These are phyloP conservation scores for Xylaria multiplex DNA, from an alignment of 2,329 filamentous ascomycete species.

Conservation along the genomic window DNA sequence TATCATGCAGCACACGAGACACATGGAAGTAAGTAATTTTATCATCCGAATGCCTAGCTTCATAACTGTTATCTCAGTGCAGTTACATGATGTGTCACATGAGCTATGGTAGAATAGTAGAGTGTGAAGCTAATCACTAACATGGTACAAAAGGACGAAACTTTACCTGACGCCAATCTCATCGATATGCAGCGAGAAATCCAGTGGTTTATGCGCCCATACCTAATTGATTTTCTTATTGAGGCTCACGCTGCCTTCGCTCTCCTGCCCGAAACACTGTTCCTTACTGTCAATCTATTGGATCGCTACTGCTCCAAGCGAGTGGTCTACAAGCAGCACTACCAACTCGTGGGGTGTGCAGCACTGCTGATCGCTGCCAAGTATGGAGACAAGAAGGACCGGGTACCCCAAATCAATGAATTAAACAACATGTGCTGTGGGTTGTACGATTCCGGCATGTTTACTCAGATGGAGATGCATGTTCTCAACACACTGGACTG, in stretches of 20 bases:
- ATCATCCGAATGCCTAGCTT: not conserved
- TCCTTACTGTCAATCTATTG: conserved; percentile 94
- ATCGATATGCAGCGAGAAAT: conserved; percentile 99
- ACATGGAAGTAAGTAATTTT: conserved; percentile 79
- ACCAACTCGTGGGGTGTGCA: conserved; percentile 96
- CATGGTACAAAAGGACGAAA: conserved; percentile 70
- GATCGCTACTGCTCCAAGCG: conserved; percentile 98
- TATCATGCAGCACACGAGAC: conserved; percentile 90
- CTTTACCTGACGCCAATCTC: conserved; percentile 92
- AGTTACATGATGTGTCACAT: not conserved
- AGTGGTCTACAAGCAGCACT: conserved; percentile 99
- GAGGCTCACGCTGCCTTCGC: conserved; percentile 97
- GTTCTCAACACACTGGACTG: conserved; percentile 97
- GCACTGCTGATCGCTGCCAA: conserved; percentile 96
- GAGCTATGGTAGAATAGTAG: not conserved
- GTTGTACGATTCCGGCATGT: conserved; percentile 99
- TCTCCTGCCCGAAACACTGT: conserved; percentile 91
- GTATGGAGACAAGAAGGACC: conserved; percentile 98
- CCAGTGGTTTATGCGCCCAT: conserved; percentile 99
- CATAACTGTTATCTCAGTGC: not conserved
- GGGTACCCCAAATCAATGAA: conserved; percentile 96
- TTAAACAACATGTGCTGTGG: conserved; percentile 99
- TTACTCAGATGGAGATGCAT: conserved; percentile 99
- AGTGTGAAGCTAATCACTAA: conserved; percentile 30
- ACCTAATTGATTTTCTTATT: conserved; percentile 96